phyloP scores from a whole-genome alignment of 345 rosid species.

The Acer saccharum region DNA sequence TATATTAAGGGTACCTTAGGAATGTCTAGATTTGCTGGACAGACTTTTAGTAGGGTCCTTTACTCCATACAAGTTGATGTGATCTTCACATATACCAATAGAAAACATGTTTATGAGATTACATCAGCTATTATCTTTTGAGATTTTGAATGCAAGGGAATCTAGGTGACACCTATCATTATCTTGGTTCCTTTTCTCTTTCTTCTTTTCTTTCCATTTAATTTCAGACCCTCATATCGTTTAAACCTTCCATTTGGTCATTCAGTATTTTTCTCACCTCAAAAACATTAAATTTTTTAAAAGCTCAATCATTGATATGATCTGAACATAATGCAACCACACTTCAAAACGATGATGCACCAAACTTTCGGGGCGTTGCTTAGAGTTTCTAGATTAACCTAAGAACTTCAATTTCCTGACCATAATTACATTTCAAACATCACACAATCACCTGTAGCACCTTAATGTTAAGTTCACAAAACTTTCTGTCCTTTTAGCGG shows the following conservation, averaged over 20 bases:
- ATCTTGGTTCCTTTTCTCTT: not conserved
- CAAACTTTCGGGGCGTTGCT: too few relatives aligned
- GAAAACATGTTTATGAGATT: not conserved
- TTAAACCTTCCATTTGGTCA: not conserved
- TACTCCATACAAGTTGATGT: not conserved
- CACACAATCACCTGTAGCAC: too few relatives aligned
- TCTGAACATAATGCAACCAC: too few relatives aligned
- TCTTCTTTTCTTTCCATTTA: not conserved
- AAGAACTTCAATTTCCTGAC: too few relatives aligned
- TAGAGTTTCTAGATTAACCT: too few relatives aligned
- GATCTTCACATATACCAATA: too few relatives aligned
- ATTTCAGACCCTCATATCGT: not conserved
- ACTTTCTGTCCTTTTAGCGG: too few relatives aligned
- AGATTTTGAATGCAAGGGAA: not conserved
- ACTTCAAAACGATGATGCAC: too few relatives aligned
- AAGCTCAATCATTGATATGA: too few relatives aligned
- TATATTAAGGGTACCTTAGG: not conserved
- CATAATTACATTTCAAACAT: too few relatives aligned
- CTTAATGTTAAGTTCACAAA: too few relatives aligned
- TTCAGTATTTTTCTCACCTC: not conserved
- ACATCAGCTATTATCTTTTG: not conserved
- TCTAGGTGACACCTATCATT: not conserved
- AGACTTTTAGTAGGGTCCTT: not conserved
- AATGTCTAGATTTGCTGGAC: not conserved
- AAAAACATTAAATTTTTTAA: not conserved